Evolutionary conservation across 2,329 filamentous ascomycete species (phyloP).

Genomic region (Pyricularia sp.): DNA sequence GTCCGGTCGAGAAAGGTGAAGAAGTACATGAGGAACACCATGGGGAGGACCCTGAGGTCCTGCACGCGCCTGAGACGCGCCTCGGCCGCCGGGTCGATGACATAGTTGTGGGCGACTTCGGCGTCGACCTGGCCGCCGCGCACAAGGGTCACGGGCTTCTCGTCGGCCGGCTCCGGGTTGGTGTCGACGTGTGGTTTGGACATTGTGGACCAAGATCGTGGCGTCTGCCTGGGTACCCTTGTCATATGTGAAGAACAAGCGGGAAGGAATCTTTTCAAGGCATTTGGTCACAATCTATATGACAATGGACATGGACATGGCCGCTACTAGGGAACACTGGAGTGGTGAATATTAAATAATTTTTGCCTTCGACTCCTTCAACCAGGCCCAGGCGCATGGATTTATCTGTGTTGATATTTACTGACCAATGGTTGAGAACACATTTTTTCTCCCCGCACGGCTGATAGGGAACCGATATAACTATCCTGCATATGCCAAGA

Average conservation of each 20-base stretch:
- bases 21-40: conserved; percentile 61
- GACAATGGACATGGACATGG: background rate
- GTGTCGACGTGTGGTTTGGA: background rate
- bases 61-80: conserved; percentile 15
- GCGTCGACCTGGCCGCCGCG: conserved; percentile 8
- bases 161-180: background rate
- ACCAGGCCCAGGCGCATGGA: background rate
- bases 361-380: background rate
- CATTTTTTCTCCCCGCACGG: background rate
- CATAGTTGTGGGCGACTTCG: conserved; percentile 10
- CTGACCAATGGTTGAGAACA: background rate
- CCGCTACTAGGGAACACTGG: background rate
- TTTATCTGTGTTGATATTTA: background rate
- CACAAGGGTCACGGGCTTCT: background rate
- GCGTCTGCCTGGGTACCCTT: background rate
- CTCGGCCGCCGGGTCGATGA: conserved; percentile 12
- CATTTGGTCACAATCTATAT: background rate
- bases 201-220: background rate
- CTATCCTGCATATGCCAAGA: background rate
- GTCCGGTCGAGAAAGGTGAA: conserved; percentile 68
- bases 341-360: background rate
- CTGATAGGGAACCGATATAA: background rate
- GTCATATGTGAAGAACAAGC: background rate
- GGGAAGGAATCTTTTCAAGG: background rate
- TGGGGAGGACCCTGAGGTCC: conserved; percentile 23